Evolutionary conservation across 2,329 filamentous ascomycete genomes (phyloP).

Genomic region (Aureobasidium pullulans): DNA sequence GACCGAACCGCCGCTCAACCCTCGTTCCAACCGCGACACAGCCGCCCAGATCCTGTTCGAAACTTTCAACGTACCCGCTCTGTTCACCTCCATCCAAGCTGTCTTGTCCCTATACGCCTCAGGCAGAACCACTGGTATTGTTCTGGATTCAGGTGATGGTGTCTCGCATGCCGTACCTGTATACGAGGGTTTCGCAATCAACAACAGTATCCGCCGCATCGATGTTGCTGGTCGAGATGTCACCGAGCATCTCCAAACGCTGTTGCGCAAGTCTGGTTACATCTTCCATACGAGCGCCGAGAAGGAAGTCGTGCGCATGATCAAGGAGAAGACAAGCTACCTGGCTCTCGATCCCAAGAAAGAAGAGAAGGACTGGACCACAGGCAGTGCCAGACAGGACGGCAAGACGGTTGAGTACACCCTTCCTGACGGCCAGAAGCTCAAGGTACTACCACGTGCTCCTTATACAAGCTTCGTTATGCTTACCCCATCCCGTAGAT

Average conservation of each 20-base stretch:
- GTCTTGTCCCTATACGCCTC: slow-evolving; percentile 94
- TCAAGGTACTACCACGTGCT: slow-evolving; percentile 56
- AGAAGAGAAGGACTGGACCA: slow-evolving; percentile 93
- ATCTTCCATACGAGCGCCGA: slow-evolving; percentile 97
- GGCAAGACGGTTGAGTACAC: slow-evolving; percentile 79
- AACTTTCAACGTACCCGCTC: slow-evolving; percentile 93
- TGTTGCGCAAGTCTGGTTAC: slow-evolving; percentile 86
- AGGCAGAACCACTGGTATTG: slow-evolving; percentile 90
- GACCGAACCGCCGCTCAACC: slow-evolving; percentile 93
- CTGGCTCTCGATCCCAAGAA: slow-evolving; percentile 83
- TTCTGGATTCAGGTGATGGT: slow-evolving; percentile 89
- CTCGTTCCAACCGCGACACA: slow-evolving; percentile 88
- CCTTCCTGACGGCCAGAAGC: slow-evolving; percentile 84
- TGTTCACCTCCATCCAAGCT: slow-evolving; percentile 95
- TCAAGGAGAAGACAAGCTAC: slow-evolving; percentile 93
- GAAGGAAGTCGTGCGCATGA: slow-evolving; percentile 95
- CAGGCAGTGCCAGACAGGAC: slow-evolving; percentile 59
- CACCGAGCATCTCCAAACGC: slow-evolving; percentile 85
- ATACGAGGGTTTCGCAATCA: slow-evolving; percentile 95
- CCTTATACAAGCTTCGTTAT: neutral
- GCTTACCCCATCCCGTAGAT: slow-evolving; percentile 47
- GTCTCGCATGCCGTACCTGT: slow-evolving; percentile 96
- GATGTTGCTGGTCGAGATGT: slow-evolving; percentile 95
- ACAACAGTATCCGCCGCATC: slow-evolving; percentile 88
- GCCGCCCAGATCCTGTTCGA: slow-evolving; percentile 97